Conservation (phyloP, 352 stramenopile genomes). For the Pythium aquatile region DNA sequence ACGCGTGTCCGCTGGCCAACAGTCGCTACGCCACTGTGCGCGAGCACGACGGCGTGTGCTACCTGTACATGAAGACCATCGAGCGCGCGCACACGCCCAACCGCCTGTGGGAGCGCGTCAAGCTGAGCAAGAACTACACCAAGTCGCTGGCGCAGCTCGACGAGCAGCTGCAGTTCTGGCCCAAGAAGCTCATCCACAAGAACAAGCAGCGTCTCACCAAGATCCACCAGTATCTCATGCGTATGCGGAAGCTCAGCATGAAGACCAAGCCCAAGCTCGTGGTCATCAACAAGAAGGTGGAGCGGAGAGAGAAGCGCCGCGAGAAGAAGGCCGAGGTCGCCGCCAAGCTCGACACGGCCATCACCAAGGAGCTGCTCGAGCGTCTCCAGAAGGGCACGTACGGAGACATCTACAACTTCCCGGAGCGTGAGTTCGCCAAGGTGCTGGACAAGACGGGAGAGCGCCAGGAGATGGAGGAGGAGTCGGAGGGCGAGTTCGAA, state of each 20-base stretch:
- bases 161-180: constrained; percentile 97
- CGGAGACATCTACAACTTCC: constrained; percentile 99
- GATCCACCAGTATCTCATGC: constrained; percentile 99
- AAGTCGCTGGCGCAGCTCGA: constrained; percentile 95
- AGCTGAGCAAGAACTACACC: constrained; percentile 96
- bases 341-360: constrained; percentile 93
- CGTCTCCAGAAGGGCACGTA: constrained; percentile 97
- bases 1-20: constrained; percentile 96
- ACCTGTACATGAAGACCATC: constrained; percentile 98
- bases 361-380: constrained; percentile 98
- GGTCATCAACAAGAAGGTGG: constrained; percentile 95
- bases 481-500: constrained; percentile 81
- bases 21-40: constrained; percentile 97
- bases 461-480: constrained; percentile 91
- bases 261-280: constrained; percentile 94
- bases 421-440: constrained; percentile 90
- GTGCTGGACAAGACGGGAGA: constrained; percentile 77
- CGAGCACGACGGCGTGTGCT: constrained; percentile 95
- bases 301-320: constrained; percentile 92
- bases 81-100: constrained; percentile 98
- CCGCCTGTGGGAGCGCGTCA: constrained; percentile 98
- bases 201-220: constrained; percentile 99
- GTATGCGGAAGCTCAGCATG: constrained; percentile 97
- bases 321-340: constrained; percentile 97
- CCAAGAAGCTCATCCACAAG: constrained; percentile 97